A percentile compares a stretch with the other conserved stretches of the same genome.
Conservation (phyloP, 192 early-diverging fungal genomes). For the Dissophora ornata region DNA sequence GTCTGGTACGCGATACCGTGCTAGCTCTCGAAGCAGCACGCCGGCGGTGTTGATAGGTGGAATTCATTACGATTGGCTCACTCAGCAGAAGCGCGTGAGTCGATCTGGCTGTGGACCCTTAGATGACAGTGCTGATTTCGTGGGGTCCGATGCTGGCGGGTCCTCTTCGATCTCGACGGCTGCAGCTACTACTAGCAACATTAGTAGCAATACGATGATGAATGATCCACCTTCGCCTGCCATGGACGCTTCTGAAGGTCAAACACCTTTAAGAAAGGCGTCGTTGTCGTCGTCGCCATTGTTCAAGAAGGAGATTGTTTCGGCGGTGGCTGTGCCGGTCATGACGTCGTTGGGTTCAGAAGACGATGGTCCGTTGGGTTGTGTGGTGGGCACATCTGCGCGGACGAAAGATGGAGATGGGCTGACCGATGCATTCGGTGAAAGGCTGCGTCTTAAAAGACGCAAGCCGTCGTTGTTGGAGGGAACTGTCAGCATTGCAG, state of each 20-base stretch:
- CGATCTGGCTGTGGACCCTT: slow-evolving; percentile 23
- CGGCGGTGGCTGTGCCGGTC: not conserved
- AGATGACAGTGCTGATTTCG: too few relatives aligned
- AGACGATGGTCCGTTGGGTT: slow-evolving; percentile 15
- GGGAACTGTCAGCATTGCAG: slow-evolving; percentile 15
- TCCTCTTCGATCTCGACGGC: not conserved
- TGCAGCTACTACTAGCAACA: not conserved
- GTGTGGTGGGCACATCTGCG: slow-evolving; percentile 18
- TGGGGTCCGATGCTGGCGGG: too few relatives aligned
- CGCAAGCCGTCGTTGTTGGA: not conserved
- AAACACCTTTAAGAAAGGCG: too few relatives aligned
- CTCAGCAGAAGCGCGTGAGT: not conserved
- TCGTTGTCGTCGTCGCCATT: too few relatives aligned
- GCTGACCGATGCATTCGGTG: not conserved
- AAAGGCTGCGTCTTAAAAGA: not conserved
- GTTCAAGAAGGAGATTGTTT: too few relatives aligned
- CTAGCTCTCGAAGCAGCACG: slow-evolving; percentile 24
- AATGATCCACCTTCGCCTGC: not conserved
- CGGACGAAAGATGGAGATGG: not conserved
- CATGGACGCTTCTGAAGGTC: too few relatives aligned
- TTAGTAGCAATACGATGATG: too few relatives aligned
- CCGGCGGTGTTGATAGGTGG: slow-evolving; percentile 16
- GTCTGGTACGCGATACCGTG: too few relatives aligned
- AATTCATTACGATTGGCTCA: slow-evolving; percentile 16
- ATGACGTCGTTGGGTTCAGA: too few relatives aligned